Evolutionary conservation across 2,329 filamentous ascomycete genomes (phyloP).

Genomic region (Incumbomyces lentus): DNA sequence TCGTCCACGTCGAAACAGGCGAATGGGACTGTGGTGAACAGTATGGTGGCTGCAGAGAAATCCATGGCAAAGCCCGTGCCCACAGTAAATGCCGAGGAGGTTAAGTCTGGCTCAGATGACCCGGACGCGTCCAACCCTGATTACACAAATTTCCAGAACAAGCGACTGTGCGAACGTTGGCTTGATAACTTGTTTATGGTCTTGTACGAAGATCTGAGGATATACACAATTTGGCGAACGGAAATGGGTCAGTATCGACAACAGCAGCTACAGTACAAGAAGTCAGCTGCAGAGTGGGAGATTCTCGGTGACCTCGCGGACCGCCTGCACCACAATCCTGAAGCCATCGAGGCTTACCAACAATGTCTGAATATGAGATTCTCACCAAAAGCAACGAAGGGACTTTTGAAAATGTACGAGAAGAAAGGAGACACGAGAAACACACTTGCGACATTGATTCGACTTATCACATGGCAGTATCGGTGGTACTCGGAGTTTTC

Average conservation of each 20-base stretch:
- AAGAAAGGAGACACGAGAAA: constrained; percentile 67
- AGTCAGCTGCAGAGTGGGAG: constrained; percentile 95
- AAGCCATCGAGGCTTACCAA: constrained; percentile 87
- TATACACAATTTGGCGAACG: constrained; percentile 98
- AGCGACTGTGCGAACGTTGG: constrained; percentile 94
- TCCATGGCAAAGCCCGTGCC: constrained; percentile 69
- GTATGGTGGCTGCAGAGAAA: constrained; percentile 22
- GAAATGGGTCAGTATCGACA: constrained; percentile 93
- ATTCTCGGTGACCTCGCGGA: constrained; percentile 89
- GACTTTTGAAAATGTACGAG: constrained; percentile 71
- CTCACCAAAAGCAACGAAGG: constrained; percentile 81
- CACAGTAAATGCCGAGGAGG: constrained; percentile 64
- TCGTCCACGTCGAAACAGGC: constrained; percentile 23
- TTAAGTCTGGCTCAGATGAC: constrained; percentile 64
- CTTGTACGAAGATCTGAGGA: constrained; percentile 89
- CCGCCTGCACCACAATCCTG: constrained; percentile 80
- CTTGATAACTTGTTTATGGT: constrained; percentile 99
- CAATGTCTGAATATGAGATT: constrained; percentile 80
- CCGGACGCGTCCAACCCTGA: constrained; percentile 56
- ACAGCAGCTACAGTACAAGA: constrained; percentile 91
- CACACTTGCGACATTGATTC: constrained; percentile 74
- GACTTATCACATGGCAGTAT: constrained; percentile 95
- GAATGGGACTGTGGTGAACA: constrained; percentile 25
- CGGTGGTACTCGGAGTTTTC: constrained; percentile 99
- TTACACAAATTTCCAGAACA: constrained; percentile 89